phyloP scores from a whole-genome alignment of 768 basidiomycete species.

The Naganishia vaughanmartiniae region DNA sequence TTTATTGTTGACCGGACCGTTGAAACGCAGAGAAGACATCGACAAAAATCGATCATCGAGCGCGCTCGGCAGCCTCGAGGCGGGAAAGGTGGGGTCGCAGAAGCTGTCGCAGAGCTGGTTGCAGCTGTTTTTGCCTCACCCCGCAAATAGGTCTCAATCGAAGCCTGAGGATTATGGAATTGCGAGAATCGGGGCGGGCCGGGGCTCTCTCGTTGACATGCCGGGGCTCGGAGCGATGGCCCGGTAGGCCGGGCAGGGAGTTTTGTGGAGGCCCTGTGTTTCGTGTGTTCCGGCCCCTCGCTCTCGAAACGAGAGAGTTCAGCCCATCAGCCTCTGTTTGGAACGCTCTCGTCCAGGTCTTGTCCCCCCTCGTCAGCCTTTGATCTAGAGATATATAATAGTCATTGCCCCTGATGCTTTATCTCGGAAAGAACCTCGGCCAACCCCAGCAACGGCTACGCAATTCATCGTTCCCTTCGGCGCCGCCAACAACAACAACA shows the following conservation, averaged over 20 bases:
- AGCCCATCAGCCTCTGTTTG: neutral
- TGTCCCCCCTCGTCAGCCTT: neutral
- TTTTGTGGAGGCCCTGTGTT: neutral
- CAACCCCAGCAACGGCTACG: no score
- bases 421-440: no score
- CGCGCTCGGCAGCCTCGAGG: no score
- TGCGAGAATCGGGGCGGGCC: conserved; percentile 1
- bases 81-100: no score
- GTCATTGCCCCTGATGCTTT: neutral
- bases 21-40: neutral
- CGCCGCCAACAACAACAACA: no score
- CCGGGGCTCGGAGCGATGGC: neutral
- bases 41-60: no score
- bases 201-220: neutral
- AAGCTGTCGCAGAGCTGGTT: neutral
- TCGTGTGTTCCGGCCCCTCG: conserved; percentile 3
- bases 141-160: conserved; percentile 4
- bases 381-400: neutral
- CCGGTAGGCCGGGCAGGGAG: neutral
- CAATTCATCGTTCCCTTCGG: no score
- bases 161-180: neutral
- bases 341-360: neutral
- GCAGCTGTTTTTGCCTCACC: neutral
- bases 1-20: neutral
- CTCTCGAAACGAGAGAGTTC: neutral